These are phyloP conservation scores for Grosmannia huntii DNA, from an alignment of 2,329 filamentous ascomycete genomes.

Conservation along the genomic window DNA sequence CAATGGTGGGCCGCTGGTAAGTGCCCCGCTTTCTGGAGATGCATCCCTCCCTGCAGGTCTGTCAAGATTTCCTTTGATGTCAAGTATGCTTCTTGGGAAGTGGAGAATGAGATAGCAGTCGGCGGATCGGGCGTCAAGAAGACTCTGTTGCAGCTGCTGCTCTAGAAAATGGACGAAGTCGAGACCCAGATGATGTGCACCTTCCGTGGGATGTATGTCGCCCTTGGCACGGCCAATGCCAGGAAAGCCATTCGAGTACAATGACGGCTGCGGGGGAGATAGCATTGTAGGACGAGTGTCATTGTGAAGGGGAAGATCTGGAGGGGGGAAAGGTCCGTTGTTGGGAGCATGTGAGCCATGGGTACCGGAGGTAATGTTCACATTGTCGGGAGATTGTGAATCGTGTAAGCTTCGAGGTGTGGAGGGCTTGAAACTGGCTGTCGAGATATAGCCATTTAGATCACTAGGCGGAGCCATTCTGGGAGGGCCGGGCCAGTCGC, in stretches of 20 bases:
- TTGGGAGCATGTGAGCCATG: slow-evolving; percentile 1
- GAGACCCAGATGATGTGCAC: slow-evolving; percentile 1
- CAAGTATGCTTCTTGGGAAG: neutral
- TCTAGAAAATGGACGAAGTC: slow-evolving; percentile 9
- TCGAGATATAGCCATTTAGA: slow-evolving; percentile 8
- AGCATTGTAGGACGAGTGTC: slow-evolving; percentile 2
- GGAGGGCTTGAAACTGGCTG: slow-evolving; percentile 34
- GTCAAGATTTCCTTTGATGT: neutral
- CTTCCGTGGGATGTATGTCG: neutral
- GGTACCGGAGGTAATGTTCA: neutral
- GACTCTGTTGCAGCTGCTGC: slow-evolving; percentile 5
- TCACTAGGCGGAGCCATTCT: neutral
- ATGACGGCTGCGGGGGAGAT: slow-evolving; percentile 5
- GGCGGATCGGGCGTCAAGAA: slow-evolving; percentile 6
- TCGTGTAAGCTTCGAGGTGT: slow-evolving; percentile 50
- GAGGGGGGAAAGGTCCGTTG: slow-evolving; percentile 2
- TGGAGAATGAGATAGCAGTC: slow-evolving; percentile 12
- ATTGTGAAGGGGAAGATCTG: neutral
- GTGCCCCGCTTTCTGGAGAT: neutral
- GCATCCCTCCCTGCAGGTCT: too few species aligned
- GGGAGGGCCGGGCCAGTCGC: slow-evolving; percentile 9
- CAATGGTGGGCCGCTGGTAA: neutral
- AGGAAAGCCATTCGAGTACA: slow-evolving; percentile 2
- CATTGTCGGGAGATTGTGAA: slow-evolving; percentile 29
- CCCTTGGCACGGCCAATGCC: neutral